These are phyloP conservation scores for Plasmopara muralis DNA, from an alignment of 352 stramenopile genomes.

Conservation along the genomic window DNA sequence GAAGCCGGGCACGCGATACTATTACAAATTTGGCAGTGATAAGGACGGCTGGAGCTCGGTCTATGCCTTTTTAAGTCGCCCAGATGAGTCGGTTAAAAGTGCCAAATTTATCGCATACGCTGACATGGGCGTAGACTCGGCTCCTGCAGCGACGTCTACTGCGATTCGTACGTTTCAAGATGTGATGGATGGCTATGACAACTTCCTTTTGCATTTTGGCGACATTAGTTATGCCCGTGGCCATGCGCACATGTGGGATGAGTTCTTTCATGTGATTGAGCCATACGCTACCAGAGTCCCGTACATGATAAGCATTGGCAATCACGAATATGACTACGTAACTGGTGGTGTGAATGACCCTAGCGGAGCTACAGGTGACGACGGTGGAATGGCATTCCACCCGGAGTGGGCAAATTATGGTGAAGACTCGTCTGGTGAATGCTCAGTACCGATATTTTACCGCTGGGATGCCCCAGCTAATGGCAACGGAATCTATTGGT, in stretches of 20 bases:
- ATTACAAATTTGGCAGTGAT: conserved; percentile 77
- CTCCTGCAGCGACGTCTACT: conserved; percentile 52
- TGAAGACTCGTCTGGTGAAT: conserved; percentile 63
- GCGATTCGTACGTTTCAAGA: conserved; percentile 55
- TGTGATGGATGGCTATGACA: conserved; percentile 59
- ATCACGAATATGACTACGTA: conserved; percentile 78
- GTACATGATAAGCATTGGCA: conserved; percentile 77
- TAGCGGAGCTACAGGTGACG: conserved; percentile 32
- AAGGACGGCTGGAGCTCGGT: conserved; percentile 63
- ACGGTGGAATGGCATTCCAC: conserved; percentile 66
- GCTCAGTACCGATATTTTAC: conserved; percentile 70
- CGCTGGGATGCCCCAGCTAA: conserved; percentile 59
- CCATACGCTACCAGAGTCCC: conserved; percentile 58
- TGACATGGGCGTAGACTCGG: conserved; percentile 70
- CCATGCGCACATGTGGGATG: conserved; percentile 56
- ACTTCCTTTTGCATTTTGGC: conserved; percentile 69
- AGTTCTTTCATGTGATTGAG: conserved; percentile 73
- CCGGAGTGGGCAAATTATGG: conserved; percentile 67
- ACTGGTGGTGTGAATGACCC: conserved; percentile 48
- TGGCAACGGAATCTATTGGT: conserved; percentile 76
- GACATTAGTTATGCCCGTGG: conserved; percentile 70
- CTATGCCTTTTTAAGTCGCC: conserved; percentile 50
- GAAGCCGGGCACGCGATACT: conserved; percentile 39
- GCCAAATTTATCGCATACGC: conserved; percentile 79
- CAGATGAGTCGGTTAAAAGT: conserved; percentile 27